Evolutionary conservation across 2,329 filamentous ascomycete species (phyloP).

Genomic region (Trichothecium sympodiale): DNA sequence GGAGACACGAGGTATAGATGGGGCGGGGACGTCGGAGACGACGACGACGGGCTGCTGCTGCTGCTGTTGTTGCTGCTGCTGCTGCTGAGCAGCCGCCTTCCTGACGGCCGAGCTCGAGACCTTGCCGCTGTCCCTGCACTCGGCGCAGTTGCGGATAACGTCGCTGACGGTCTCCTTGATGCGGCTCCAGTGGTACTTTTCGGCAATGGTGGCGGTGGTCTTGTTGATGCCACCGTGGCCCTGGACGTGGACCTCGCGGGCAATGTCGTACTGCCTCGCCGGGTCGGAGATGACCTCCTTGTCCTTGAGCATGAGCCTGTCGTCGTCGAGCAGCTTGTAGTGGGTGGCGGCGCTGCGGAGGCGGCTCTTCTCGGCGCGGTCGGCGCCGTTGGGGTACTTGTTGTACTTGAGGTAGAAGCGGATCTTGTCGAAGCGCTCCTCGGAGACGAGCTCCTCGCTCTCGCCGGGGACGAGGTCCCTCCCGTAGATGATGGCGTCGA

Average conservation of each 20-base stretch:
- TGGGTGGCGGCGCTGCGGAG: constrained; percentile 88
- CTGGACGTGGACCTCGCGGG: constrained; percentile 59
- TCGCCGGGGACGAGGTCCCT: constrained; percentile 47
- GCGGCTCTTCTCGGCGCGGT: constrained; percentile 90
- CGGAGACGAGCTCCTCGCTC: constrained; percentile 74
- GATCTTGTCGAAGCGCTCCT: constrained; percentile 98
- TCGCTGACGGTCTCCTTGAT: constrained; percentile 97
- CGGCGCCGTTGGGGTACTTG: constrained; percentile 85
- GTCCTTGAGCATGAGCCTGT: constrained; percentile 90
- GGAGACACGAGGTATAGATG: constrained; percentile 4
- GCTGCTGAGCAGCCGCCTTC: constrained; percentile 11
- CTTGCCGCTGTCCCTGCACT: constrained; percentile 76
- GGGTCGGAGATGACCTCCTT: constrained; percentile 95
- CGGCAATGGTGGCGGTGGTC: constrained; percentile 86
- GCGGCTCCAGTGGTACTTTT: constrained; percentile 92
- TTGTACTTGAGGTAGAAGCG: constrained; percentile 92
- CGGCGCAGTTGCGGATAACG: constrained; percentile 81
- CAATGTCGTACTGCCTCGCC: constrained; percentile 81
- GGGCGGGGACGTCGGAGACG: constrained; percentile 3
- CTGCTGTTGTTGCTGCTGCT: constrained; percentile 19
- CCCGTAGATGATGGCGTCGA: constrained; percentile 72
- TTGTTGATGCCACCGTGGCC: constrained; percentile 95
- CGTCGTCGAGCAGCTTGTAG: constrained; percentile 71
- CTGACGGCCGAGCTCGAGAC: constrained; percentile 10
- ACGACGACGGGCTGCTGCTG: constrained; percentile 16